phyloP scores from a whole-genome alignment of 345 rosid species.

The Hibiscus trionum region DNA sequence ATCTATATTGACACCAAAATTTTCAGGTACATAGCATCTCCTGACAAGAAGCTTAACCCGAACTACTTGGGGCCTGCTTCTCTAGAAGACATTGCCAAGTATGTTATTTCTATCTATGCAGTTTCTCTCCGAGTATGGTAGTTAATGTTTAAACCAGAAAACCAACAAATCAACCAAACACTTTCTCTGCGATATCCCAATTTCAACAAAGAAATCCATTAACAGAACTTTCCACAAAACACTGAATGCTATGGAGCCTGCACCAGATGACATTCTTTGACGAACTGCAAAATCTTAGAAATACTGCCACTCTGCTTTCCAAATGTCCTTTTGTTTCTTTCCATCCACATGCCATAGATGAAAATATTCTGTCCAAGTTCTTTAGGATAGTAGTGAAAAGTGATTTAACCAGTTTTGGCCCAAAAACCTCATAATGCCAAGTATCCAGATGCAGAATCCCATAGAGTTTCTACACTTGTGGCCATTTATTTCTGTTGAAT shows the following conservation, averaged over 20 bases:
- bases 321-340: background rate
- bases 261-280: background rate
- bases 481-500: background rate
- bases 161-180: background rate
- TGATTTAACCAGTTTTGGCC: background rate
- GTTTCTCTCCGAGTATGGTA: background rate
- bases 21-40: conserved; percentile 70
- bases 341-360: background rate
- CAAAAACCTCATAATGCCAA: background rate
- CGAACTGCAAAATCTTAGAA: background rate
- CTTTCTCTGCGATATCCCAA: background rate
- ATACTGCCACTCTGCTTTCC: background rate
- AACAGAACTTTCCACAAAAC: background rate
- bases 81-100: conserved; percentile 74
- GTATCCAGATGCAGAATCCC: background rate
- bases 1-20: background rate
- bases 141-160: background rate
- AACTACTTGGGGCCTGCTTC: conserved; percentile 86
- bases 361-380: background rate
- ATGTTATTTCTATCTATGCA: conserved; percentile 14
- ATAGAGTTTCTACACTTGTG: background rate
- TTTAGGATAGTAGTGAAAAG: background rate
- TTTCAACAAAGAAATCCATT: background rate
- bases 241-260: background rate
- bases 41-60: conserved; percentile 57